phyloP scores from a whole-genome alignment of 176 grass and related monocot genomes.

The Saccharum officinarum region DNA sequence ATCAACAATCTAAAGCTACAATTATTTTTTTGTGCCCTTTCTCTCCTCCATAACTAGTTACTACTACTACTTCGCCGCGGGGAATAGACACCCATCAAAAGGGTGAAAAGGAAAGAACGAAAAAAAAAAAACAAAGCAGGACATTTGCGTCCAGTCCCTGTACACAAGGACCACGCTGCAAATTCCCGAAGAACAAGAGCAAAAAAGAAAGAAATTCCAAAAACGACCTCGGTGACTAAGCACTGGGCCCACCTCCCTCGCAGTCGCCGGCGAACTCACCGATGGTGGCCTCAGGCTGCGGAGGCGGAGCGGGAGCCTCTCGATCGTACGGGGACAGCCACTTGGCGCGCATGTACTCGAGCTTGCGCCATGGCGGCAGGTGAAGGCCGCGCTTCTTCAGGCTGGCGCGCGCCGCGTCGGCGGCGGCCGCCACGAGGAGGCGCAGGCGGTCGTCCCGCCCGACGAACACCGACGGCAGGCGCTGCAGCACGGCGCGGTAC shows the following conservation, averaged over 20 bases:
- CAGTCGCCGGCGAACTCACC: slow-evolving; percentile 58
- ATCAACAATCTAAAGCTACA: slow-evolving; percentile 27
- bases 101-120: neutral
- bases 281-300: slow-evolving; percentile 13
- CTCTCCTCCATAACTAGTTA: slow-evolving; percentile 23
- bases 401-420: slow-evolving; percentile 63
- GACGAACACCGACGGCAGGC: slow-evolving; percentile 67
- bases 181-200: slow-evolving; percentile 10
- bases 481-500: slow-evolving; percentile 66
- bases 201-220: slow-evolving; percentile 12
- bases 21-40: slow-evolving; percentile 23
- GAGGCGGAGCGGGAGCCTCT: neutral
- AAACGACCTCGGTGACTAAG: slow-evolving; percentile 19
- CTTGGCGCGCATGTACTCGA: slow-evolving; percentile 92
- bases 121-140: slow-evolving; percentile 13
- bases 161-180: slow-evolving; percentile 2
- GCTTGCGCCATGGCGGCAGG: slow-evolving; percentile 82
- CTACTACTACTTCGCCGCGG: neutral
- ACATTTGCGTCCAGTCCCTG: slow-evolving; percentile 30
- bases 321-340: slow-evolving; percentile 83
- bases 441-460: slow-evolving; percentile 67
- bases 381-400: slow-evolving; percentile 83
- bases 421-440: slow-evolving; percentile 65
- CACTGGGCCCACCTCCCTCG: slow-evolving; percentile 37
- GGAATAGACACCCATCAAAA: too few relatives aligned